These are phyloP conservation scores for Penicillium fimorum DNA, from an alignment of 495 filamentous ascomycete species.

Conservation along the genomic window DNA sequence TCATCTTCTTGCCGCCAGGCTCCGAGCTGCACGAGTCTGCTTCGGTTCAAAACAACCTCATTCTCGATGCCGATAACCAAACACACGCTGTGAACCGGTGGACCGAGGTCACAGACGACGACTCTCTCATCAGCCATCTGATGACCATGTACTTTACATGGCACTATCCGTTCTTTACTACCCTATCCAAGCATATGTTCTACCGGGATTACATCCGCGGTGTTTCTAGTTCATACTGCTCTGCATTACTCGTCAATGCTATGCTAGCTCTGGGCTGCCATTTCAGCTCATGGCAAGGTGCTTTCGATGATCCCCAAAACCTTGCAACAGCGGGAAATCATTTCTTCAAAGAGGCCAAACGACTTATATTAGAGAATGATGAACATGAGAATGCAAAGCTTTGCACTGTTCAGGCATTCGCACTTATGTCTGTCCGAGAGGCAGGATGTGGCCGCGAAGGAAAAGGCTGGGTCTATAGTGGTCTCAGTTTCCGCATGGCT, in stretches of 20 bases:
- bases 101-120: slow-evolving; percentile 82
- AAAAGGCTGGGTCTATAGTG: slow-evolving; percentile 96
- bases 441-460: slow-evolving; percentile 93
- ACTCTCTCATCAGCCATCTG: slow-evolving; percentile 77
- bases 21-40: slow-evolving; percentile 50
- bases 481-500: slow-evolving; percentile 99
- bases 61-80: slow-evolving; percentile 3
- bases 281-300: slow-evolving; percentile 75
- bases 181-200: slow-evolving; percentile 85
- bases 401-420: slow-evolving; percentile 92
- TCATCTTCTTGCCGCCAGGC: slow-evolving; percentile 73
- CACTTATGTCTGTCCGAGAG: slow-evolving; percentile 94
- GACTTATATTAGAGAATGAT: slow-evolving; percentile 84
- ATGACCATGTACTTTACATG: slow-evolving; percentile 98
- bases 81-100: slow-evolving; percentile 67
- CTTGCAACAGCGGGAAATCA: slow-evolving; percentile 90
- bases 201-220: slow-evolving; percentile 80
- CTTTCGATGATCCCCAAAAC: slow-evolving; percentile 66
- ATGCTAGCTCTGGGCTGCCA: slow-evolving; percentile 97
- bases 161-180: slow-evolving; percentile 97
- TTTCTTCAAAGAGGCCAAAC: slow-evolving; percentile 94
- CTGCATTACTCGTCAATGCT: slow-evolving; percentile 85
- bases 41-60: slow-evolving; percentile 22
- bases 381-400: slow-evolving; percentile 88
- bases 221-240: slow-evolving; percentile 69